phyloP scores from a whole-genome alignment of 1,284 basidiomycete species.

The Ustilago tritici region DNA sequence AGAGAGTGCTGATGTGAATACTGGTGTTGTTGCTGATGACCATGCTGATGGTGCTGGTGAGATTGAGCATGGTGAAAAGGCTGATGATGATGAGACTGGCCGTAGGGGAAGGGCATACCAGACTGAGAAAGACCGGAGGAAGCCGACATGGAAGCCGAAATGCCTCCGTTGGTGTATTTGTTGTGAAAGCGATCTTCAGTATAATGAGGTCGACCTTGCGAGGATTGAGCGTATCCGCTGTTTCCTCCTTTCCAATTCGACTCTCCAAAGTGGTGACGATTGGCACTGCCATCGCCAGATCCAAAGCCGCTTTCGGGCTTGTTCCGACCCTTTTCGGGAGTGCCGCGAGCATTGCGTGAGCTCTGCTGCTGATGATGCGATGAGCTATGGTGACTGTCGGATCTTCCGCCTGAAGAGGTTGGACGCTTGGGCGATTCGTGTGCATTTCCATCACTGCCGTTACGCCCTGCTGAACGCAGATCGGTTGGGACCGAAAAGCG shows the following conservation, averaged over 20 bases:
- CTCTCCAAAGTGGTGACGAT: constrained; percentile 23
- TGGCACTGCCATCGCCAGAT: constrained; percentile 13
- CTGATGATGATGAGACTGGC: constrained; percentile 26
- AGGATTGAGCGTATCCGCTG: constrained; percentile 19
- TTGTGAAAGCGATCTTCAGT: constrained; percentile 42
- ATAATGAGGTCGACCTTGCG: constrained; percentile 22
- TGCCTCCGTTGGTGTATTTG: constrained; percentile 27
- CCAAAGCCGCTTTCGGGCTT: constrained; percentile 25
- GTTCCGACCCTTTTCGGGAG: constrained; percentile 30
- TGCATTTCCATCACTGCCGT: constrained; percentile 29
- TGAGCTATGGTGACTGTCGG: constrained; percentile 20
- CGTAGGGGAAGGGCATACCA: constrained; percentile 23
- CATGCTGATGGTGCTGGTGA: constrained; percentile 25
- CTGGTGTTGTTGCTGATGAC: constrained; percentile 20
- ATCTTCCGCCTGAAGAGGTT: constrained; percentile 25
- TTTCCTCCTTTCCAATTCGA: constrained; percentile 22
- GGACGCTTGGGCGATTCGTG: constrained; percentile 22
- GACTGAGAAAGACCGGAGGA: constrained; percentile 39
- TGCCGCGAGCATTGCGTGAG: constrained; percentile 25
- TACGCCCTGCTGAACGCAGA: constrained; percentile 28
- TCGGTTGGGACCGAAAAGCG: constrained; percentile 52
- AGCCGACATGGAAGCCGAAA: constrained; percentile 41
- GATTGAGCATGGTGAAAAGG: constrained; percentile 19
- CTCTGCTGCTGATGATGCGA: constrained; percentile 11
- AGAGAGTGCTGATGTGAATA: constrained; percentile 20